Conservation (phyloP, 1,284 basidiomycete species). For the Leccinum pachyderme region DNA sequence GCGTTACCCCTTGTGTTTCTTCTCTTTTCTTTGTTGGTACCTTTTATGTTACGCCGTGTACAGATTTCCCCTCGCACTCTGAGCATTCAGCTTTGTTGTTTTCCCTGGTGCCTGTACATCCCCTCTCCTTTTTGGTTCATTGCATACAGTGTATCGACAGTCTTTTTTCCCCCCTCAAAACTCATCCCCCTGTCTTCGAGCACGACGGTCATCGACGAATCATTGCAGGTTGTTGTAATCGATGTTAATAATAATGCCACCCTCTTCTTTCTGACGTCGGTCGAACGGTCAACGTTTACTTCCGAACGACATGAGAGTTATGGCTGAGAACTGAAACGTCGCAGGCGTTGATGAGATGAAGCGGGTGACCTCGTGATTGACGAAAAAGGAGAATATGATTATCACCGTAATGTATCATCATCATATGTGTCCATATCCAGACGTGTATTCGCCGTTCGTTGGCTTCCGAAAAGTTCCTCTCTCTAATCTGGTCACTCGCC, state of each 20-base stretch:
- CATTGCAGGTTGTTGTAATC: slow-evolving; percentile 7
- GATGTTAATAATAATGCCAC: not conserved
- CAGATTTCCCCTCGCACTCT: not conserved
- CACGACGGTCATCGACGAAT: slow-evolving; percentile 15
- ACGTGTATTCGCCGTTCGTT: not conserved
- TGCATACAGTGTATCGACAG: slow-evolving; percentile 29
- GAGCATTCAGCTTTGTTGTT: slow-evolving; percentile 1
- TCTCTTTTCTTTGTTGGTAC: slow-evolving; percentile 12
- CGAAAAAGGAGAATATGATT: not conserved
- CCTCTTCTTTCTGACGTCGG: not conserved
- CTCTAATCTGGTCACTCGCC: not conserved
- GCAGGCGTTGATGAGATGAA: not conserved
- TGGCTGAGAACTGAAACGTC: not conserved
- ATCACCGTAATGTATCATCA: not conserved
- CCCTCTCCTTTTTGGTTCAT: slow-evolving; percentile 1
- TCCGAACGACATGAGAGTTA: not conserved
- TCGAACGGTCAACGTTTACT: not conserved
- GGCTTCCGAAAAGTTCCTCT: not conserved
- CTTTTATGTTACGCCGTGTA: not conserved
- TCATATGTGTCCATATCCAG: not conserved
- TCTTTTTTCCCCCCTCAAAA: not conserved
- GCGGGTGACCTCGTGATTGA: not conserved
- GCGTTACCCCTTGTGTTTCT: slow-evolving; percentile 16
- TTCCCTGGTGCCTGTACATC: slow-evolving; percentile 7
- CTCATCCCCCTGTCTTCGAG: slow-evolving; percentile 2